Evolutionary conservation across 2,329 filamentous ascomycete species (phyloP).

Genomic region (Raffaelea ambrosiae): DNA sequence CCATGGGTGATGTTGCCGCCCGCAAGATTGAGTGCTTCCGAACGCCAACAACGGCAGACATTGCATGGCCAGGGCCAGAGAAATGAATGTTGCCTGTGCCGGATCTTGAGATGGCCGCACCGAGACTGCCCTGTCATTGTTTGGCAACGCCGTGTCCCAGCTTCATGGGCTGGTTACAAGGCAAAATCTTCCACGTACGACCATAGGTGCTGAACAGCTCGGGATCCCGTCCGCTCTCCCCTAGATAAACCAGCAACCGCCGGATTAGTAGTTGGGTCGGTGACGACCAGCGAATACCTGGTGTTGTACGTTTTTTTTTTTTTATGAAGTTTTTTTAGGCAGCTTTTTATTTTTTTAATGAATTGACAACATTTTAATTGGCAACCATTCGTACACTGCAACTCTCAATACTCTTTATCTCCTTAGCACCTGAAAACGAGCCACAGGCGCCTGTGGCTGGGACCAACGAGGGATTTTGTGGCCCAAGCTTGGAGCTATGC

Average conservation of each 20-base stretch:
- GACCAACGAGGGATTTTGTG: conserved; percentile 14
- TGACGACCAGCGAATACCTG: conserved; percentile 5
- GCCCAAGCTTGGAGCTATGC: conserved; percentile 12
- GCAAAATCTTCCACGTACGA: not conserved
- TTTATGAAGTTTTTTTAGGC: not conserved
- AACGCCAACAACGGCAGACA: too few relatives aligned
- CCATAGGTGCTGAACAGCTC: conserved; percentile 3
- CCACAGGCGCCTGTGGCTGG: conserved; percentile 1
- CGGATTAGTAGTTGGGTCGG: conserved; percentile 5
- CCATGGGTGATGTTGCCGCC: too few relatives aligned
- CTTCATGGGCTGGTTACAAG: not conserved
- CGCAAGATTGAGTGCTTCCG: too few relatives aligned
- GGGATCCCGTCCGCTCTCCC: conserved; percentile 6
- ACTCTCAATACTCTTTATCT: too few relatives aligned
- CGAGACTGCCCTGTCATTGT: too few relatives aligned
- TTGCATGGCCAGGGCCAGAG: too few relatives aligned
- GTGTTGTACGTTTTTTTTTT: conserved; percentile 1
- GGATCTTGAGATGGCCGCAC: too few relatives aligned
- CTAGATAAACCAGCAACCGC: conserved; percentile 3
- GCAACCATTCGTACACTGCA: too few relatives aligned
- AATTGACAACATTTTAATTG: not conserved
- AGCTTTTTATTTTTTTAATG: not conserved
- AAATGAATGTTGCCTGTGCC: too few relatives aligned
- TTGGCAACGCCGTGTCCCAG: too few relatives aligned
- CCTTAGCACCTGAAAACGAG: not conserved